Base-by-base conservation (phyloP, 2,329 filamentous ascomycete genomes). In the Lithohypha guttulata region DNA sequence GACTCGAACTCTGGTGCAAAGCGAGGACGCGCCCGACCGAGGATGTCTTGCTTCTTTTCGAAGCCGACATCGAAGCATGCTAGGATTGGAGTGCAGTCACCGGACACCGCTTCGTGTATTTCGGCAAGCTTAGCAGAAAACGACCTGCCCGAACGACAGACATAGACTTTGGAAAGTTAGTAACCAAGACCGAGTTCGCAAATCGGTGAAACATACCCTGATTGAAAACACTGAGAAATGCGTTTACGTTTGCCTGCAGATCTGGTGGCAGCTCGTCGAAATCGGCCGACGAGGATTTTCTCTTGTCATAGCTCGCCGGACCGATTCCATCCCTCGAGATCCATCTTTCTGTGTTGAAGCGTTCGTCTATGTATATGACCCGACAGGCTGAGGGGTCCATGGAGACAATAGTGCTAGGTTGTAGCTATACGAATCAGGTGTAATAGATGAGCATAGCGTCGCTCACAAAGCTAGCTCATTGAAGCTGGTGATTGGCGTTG, bases 101-200 rank as follows among this genome's bases (percentile, higher is more conserved):
- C 55, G 43, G 46, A 46, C 40, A 46, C 48, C 25, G 59, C 59
- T 20, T 61, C 61, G 33, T 58, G 57, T 22, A 75, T 54, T 47
- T 73, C 67, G 39, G 65, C 64, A 14, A 75, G 56, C 51, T 70
- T 69, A 30, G 61, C 58, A 46, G 71, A 61, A 49, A 73, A 73
- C 14, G 69, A 66, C 42, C 64, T 60, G 34, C 67, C 70, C 7
- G 65, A 66, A 30, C 63, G 62, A 51, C 70, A 75, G 25, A 74
- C 58, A 48, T 70, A 69, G 38, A 76, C 70, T 73, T 30, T 22
- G 46, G 22, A n/a, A n/a, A n/a, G n/a, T n/a, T 13, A 18, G 26
- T 15, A 7, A 22, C 27, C 6, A 25, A 19, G 13, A 37, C 15
- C 15, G 19, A 11, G 15, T 22, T 19, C 23, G 31, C 13, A 7